Percentiles rank a stretch among this genome's conserved stretches.
Conservation (phyloP, 352 stramenopile genomes). For the Phytophthora cajani region DNA sequence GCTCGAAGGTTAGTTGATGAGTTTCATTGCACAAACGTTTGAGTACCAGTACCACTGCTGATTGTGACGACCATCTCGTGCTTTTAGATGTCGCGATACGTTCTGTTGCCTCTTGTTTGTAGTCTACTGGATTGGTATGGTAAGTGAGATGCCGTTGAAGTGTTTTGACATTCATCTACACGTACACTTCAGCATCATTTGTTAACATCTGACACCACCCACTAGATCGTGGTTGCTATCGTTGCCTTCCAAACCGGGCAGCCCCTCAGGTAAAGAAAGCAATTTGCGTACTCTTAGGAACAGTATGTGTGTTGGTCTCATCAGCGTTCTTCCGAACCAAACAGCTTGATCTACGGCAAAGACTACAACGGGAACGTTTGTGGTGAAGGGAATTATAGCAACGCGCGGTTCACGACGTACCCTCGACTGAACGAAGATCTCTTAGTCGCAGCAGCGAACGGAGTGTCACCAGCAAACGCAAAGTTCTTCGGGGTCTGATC, state of each 20-base stretch:
- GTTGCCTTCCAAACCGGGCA: slow-evolving; percentile 71
- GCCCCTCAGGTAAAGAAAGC: slow-evolving; percentile 44
- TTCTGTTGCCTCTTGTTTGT: slow-evolving; percentile 85
- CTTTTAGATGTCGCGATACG: slow-evolving; percentile 73
- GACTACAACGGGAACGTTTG: slow-evolving; percentile 88
- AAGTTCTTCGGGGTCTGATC: slow-evolving; percentile 79
- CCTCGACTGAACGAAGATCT: slow-evolving; percentile 86
- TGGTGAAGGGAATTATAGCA: slow-evolving; percentile 51
- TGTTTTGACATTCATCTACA: too few species aligned
- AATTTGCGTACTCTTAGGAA: neutral
- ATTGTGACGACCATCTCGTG: neutral
- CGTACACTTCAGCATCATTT: neutral
- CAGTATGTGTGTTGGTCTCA: slow-evolving; percentile 1
- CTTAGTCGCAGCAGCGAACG: slow-evolving; percentile 44
- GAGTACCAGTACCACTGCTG: neutral
- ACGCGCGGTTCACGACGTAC: slow-evolving; percentile 68
- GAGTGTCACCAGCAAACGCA: slow-evolving; percentile 53
- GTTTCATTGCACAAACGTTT: neutral
- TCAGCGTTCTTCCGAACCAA: neutral
- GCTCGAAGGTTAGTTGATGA: slow-evolving; percentile 38
- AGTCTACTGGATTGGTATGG: slow-evolving; percentile 89
- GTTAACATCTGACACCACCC: neutral
- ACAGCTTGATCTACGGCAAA: slow-evolving; percentile 77
- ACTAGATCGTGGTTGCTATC: slow-evolving; percentile 63
- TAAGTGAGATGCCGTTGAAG: slow-evolving; percentile 11